phyloP scores from a whole-genome alignment of 345 rosid genomes.

The Populus pruinosa region DNA sequence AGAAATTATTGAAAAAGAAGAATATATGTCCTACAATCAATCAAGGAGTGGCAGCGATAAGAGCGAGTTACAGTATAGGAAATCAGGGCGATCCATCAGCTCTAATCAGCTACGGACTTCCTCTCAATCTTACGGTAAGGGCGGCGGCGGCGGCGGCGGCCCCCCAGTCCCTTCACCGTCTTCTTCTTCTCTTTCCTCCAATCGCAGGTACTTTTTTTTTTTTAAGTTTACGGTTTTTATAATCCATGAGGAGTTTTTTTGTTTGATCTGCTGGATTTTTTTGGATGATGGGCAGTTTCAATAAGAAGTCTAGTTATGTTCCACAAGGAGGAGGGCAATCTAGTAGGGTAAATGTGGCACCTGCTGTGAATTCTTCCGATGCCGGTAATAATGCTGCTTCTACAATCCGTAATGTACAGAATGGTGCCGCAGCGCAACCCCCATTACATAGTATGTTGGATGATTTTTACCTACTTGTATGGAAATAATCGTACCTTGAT shows the following conservation, averaged over 20 bases:
- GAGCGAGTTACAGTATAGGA: conserved; percentile 63
- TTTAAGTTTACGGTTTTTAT: neutral
- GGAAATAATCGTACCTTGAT: neutral
- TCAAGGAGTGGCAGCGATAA: conserved; percentile 80
- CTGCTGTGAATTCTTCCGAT: conserved; percentile 36
- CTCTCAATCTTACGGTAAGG: conserved; percentile 64
- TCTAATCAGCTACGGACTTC: conserved; percentile 67
- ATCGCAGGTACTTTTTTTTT: conserved; percentile 50
- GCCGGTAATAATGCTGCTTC: conserved; percentile 31
- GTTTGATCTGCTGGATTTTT: neutral
- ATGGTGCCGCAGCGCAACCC: conserved; percentile 52
- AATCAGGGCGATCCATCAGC: conserved; percentile 72
- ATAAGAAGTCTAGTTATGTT: conserved; percentile 62
- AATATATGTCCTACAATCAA: conserved; percentile 98
- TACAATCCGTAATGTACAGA: conserved; percentile 41
- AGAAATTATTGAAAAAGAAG: conserved; percentile 32
- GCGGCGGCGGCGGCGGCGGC: conserved; percentile 48
- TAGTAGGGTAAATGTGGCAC: conserved; percentile 50
- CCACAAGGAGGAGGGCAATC: conserved; percentile 64
- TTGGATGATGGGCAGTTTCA: conserved; percentile 35
- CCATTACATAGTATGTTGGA: conserved; percentile 52
- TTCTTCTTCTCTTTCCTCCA: conserved; percentile 34
- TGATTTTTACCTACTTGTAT: neutral
- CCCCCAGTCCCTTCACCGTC: conserved; percentile 62
- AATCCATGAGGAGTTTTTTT: neutral